Conservation (phyloP, 208 protist species). For the Trypanosomatidae sp. region DNA sequence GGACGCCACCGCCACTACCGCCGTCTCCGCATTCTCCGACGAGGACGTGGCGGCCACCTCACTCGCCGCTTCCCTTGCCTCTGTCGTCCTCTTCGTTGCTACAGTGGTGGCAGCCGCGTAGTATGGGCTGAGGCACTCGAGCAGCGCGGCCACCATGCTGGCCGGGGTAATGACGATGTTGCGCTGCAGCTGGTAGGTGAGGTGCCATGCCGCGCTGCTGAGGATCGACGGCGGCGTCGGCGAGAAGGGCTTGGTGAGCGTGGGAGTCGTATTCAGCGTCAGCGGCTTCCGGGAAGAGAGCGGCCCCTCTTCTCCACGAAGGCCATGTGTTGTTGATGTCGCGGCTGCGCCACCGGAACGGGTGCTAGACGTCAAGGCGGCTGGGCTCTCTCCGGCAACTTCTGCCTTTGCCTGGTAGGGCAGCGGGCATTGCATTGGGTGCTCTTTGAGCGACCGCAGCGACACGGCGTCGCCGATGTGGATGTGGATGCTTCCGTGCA, state of each 20-base stretch:
- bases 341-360: too few relatives aligned
- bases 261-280: slow-evolving; percentile 16
- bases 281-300: too few relatives aligned
- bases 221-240: slow-evolving; percentile 40
- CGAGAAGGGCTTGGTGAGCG: slow-evolving; percentile 5
- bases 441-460: slow-evolving; percentile 35
- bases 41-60: too few relatives aligned
- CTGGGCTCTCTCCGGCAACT: too few relatives aligned
- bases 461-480: slow-evolving; percentile 79
- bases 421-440: slow-evolving; percentile 41
- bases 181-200: slow-evolving; percentile 59
- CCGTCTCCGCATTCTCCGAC: too few relatives aligned
- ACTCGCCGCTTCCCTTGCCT: too few relatives aligned
- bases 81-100: too few relatives aligned
- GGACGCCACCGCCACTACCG: background rate
- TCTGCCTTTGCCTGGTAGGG: slow-evolving; percentile 43
- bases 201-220: slow-evolving; percentile 53
- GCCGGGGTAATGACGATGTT: slow-evolving; percentile 80
- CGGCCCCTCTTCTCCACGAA: too few relatives aligned
- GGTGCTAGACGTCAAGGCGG: too few relatives aligned
- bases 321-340: too few relatives aligned
- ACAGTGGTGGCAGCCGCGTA: background rate
- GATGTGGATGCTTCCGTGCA: slow-evolving; percentile 81
- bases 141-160: slow-evolving; percentile 62
- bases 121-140: slow-evolving; percentile 51